A percentile compares a stretch with the other conserved stretches of the same genome.
These are phyloP conservation scores for Suillus subaureus DNA, from an alignment of 768 basidiomycete genomes.

Conservation along the genomic window DNA sequence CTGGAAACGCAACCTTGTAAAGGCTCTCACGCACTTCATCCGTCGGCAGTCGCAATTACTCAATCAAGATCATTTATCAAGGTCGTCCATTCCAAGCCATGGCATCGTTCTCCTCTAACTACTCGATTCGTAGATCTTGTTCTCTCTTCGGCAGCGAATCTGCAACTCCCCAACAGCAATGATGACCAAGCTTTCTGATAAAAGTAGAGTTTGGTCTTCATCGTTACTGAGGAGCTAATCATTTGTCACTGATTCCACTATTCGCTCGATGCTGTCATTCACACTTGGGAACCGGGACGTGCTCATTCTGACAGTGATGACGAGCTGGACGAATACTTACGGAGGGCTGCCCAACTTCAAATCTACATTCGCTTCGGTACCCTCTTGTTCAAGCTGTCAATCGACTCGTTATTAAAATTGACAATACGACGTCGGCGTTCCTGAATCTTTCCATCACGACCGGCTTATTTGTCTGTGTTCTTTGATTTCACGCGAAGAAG, in stretches of 20 bases:
- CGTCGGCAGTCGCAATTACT: not conserved
- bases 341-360: not conserved
- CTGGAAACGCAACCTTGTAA: not conserved
- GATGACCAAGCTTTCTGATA: not conserved
- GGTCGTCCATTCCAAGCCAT: not conserved
- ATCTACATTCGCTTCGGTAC: not conserved
- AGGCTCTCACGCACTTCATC: not conserved
- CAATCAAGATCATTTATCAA: not conserved
- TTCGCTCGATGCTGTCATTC: not conserved
- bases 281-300: not conserved
- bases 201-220: not conserved
- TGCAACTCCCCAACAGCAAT: not conserved
- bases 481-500: not conserved
- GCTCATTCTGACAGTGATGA: not conserved
- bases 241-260: not conserved
- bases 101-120: not conserved
- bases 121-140: not conserved
- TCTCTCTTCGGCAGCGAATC: not conserved
- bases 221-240: not conserved
- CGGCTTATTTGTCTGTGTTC: not conserved
- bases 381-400: not conserved
- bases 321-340: not conserved
- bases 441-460: not conserved
- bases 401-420: not conserved
- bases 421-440: not conserved